Conservation (phyloP, 2,329 filamentous ascomycete genomes). For the Dactylellina cionopaga region DNA sequence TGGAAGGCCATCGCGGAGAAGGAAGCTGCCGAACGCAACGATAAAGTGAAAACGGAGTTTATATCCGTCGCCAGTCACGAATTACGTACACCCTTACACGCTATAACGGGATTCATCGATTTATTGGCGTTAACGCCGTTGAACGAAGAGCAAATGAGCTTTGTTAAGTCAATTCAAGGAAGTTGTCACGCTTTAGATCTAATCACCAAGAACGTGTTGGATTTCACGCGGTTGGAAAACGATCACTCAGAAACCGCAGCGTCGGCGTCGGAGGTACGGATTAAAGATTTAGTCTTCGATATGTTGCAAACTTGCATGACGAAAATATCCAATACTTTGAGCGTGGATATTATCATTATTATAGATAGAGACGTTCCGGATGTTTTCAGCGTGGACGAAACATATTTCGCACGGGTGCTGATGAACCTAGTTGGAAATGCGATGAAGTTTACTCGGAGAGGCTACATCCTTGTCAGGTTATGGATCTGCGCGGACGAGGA, state of each 20-base stretch:
- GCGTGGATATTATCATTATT: conserved; percentile 45
- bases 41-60: conserved; percentile 69
- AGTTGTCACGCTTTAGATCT: conserved; percentile 67
- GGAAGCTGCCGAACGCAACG: conserved; percentile 54
- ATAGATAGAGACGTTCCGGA: conserved; percentile 43
- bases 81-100: conserved; percentile 70
- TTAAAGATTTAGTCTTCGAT: conserved; percentile 47
- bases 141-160: conserved; percentile 64
- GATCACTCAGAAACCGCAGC: conserved; percentile 45
- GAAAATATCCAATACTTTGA: conserved; percentile 46
- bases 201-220: conserved; percentile 66
- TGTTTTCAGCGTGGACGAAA: conserved; percentile 45
- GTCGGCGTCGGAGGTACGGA: conserved; percentile 32
- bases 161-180: conserved; percentile 65
- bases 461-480: conserved; percentile 63
- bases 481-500: conserved; percentile 73
- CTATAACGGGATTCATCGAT: conserved; percentile 68
- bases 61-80: conserved; percentile 72
- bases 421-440: conserved; percentile 73
- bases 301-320: conserved; percentile 51
- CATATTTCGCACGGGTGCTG: conserved; percentile 63
- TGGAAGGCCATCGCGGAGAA: conserved; percentile 51
- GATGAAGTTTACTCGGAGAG: conserved; percentile 72
- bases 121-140: conserved; percentile 67
- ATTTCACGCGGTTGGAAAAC: conserved; percentile 58